Conservation (phyloP, 2,329 filamentous ascomycete species). For the Akanthomyces dipterigenus region DNA sequence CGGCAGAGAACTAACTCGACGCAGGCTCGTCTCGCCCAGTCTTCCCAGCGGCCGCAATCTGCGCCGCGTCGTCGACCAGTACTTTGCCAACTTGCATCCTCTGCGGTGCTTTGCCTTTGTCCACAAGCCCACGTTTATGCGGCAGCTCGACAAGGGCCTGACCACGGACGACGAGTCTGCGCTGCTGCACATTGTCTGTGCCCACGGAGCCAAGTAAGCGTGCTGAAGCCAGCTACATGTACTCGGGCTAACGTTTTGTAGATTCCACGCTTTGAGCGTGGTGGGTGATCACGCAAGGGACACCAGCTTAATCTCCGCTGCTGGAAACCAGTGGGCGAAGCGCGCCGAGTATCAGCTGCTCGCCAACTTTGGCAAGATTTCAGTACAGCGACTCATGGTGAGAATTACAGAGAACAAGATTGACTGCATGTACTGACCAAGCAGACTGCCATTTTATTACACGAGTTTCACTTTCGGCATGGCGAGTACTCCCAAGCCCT, state of each 20-base stretch:
- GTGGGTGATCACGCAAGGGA: slow-evolving; percentile 25
- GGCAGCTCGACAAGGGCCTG: slow-evolving; percentile 31
- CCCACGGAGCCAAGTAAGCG: slow-evolving; percentile 31
- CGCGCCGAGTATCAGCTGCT: slow-evolving; percentile 30
- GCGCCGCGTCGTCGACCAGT: slow-evolving; percentile 30
- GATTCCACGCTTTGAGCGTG: slow-evolving; percentile 28
- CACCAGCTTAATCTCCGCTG: slow-evolving; percentile 24
- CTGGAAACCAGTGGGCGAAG: slow-evolving; percentile 32
- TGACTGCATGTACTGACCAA: not conserved
- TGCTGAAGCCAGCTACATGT: not conserved
- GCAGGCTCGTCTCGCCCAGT: slow-evolving; percentile 27
- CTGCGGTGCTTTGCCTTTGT: slow-evolving; percentile 35
- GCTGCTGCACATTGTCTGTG: slow-evolving; percentile 30
- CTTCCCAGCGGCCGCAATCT: slow-evolving; percentile 28
- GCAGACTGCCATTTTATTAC: slow-evolving; percentile 31
- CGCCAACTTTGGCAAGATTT: slow-evolving; percentile 33
- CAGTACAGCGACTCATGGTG: slow-evolving; percentile 33
- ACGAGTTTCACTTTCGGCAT: slow-evolving; percentile 33
- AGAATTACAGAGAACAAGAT: not conserved
- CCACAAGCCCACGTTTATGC: slow-evolving; percentile 32
- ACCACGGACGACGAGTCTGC: slow-evolving; percentile 30
- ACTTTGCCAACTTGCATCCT: slow-evolving; percentile 34
- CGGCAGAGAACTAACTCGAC: not conserved
- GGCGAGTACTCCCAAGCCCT: slow-evolving; percentile 34
- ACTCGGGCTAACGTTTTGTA: slow-evolving; percentile 16